Evolutionary conservation across 116 monocot genomes (phyloP), one percentile per base, ranked within the genome.

Genomic region (Papilionanthe hybrid): DNA sequence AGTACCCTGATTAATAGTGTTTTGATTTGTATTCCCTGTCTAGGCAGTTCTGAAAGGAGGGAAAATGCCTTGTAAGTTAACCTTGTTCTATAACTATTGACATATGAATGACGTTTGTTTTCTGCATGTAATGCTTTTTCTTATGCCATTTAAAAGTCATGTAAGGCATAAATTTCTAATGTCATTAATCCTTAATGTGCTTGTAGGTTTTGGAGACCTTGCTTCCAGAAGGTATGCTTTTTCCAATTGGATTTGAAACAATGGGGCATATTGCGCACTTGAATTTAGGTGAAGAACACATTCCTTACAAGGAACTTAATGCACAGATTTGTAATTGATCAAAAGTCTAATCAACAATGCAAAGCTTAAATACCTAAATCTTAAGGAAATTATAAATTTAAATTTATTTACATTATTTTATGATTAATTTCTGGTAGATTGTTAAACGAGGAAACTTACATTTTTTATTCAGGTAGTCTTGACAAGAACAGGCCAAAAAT

Each of bases 401-500:
- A 32, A 15, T 63, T 53, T 55, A 18, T 65, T 73, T 73, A 30
- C 4, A 2, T 43, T 5, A 30, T 58, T 73, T 42, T 55, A 48
- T 56, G n/a, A 55, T 37, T 30, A 17, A 55, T 75, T 60, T 78
- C 12, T 25, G 58, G 11, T 49, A 23, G 55, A 32, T 75, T 50
- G 27, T 77, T 20, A 13, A 20, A 1, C 47, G 58, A 66, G 30
- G 18, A 58, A 72, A 72, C 10, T 37, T 44, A 30, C 23, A n/a
- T 77, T 75, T 55, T 57, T 43, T 37, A 84, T 86, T 79, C 89
- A 93, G 93, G 94, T 98, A 41, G 82, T 94, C 82, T 98, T 84
- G 98, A 98, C 75, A 94, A 98, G 82, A 94, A 98, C 84, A 92
- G 81, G 83, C 91, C 92, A 78, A 91, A 91, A 45, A 94, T 98